phyloP scores from a whole-genome alignment of 1,284 basidiomycete genomes.

The Heterobasidion irregulare region DNA sequence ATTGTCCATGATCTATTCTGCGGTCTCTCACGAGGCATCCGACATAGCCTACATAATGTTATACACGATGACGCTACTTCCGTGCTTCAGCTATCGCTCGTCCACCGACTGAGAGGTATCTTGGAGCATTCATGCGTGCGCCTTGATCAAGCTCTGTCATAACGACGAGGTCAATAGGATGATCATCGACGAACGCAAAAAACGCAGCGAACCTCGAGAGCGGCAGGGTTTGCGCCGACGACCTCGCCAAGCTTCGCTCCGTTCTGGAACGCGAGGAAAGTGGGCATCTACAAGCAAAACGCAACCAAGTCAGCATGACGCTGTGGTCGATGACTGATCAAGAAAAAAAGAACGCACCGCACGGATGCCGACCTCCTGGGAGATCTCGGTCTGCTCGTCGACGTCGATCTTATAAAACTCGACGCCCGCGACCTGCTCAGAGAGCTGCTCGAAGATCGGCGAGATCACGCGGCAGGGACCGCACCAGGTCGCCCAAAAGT shows the following conservation, averaged over 20 bases:
- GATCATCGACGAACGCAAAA: background rate
- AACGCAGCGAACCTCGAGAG: constrained; percentile 22
- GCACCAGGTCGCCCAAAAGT: constrained; percentile 72
- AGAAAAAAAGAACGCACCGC: constrained; percentile 34
- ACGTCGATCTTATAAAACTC: constrained; percentile 78
- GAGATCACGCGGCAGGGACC: constrained; percentile 69
- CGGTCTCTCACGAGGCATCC: no score
- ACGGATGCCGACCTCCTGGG: constrained; percentile 58
- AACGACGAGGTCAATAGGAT: no score
- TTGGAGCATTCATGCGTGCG: background rate
- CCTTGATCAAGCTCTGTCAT: background rate
- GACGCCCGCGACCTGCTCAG: constrained; percentile 39
- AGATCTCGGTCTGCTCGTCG: constrained; percentile 43
- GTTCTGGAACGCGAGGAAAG: constrained; percentile 68
- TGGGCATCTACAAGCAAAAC: constrained; percentile 49
- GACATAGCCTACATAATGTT: background rate
- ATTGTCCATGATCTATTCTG: no score
- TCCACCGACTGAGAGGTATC: background rate
- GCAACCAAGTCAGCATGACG: constrained; percentile 1
- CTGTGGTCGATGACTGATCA: background rate
- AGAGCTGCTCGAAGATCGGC: constrained; percentile 67
- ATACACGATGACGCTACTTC: background rate
- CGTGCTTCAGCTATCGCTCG: background rate
- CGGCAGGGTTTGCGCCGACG: constrained; percentile 47
- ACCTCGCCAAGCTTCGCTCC: constrained; percentile 55